Base-by-base conservation (phyloP, 805 yeast genomes). In the Cyberlindnera veronae region DNA sequence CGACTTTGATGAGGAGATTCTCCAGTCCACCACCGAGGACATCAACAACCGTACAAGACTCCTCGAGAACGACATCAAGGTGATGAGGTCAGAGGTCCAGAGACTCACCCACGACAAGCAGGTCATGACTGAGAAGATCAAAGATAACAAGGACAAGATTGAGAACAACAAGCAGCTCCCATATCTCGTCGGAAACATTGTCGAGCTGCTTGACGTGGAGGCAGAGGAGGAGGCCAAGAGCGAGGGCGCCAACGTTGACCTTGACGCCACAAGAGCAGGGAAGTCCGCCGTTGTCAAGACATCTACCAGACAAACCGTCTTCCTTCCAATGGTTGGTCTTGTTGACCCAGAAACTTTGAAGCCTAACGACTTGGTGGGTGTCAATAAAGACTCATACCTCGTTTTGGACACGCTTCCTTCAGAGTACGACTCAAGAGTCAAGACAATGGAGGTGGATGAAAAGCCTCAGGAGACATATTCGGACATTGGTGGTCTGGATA, bases 391-490 rank as follows among this genome's bases (percentile, higher is more conserved):
- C 62, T 86, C 96, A 7, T 93, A 90, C 60, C 74, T 93, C 51
- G 84, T 93, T 39, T 73, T 93, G 54, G 99, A 93, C 66, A 89
- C 95, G 7, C 72, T 93, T 50, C 99, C 99, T 10, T 89, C 96
- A 3, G 99, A 93, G 66, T 93, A 93, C 61, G 99, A 93, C 64
- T 84, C 95, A 40, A 77, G 99, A 55, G 99, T 93, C 38, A 93
- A 93, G 68, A 98, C 98, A 11, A 87, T 93, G 99, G 99, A 93
- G 64, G 99, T 93, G 37, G 99, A 93, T 62, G 99, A 93, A 67
- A 90, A 91, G 61, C 99, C 99, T 44, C 84, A 95, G 2, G 99
- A 93, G 63, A 88, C 96, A 10, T 93, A 93, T 60, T 81, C 95
- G 1, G 99, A 93, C 62, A 95, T 93, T 53, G 99, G 99, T 60